phyloP scores from a whole-genome alignment of 2,329 filamentous ascomycete genomes.

The Ophiostoma angusticollis region DNA sequence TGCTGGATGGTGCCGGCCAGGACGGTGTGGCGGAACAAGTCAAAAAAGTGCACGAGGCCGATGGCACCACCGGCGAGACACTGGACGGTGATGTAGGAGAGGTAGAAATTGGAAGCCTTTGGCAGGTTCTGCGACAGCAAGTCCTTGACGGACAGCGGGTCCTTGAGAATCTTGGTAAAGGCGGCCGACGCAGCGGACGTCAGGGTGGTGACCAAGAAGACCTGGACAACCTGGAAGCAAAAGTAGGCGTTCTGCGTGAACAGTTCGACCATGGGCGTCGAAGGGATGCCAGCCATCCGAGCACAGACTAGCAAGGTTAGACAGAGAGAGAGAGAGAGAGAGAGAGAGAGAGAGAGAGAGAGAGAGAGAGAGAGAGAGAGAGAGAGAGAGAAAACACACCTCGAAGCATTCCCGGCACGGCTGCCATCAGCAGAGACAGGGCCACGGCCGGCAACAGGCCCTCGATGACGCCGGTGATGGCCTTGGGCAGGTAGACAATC shows the following conservation, averaged over 20 bases:
- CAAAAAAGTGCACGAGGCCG: conserved; percentile 59
- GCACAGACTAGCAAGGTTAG: conserved; percentile 42
- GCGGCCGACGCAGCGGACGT: conserved; percentile 59
- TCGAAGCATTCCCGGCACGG: conserved; percentile 66
- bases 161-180: conserved; percentile 39
- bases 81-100: conserved; percentile 77
- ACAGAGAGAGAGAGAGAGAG: background rate
- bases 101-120: conserved; percentile 64
- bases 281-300: conserved; percentile 57
- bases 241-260: conserved; percentile 72
- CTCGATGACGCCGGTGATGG: conserved; percentile 65
- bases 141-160: conserved; percentile 42
- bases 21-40: conserved; percentile 31
- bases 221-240: conserved; percentile 67
- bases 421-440: conserved; percentile 68
- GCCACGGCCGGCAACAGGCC: conserved; percentile 71
- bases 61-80: conserved; percentile 65
- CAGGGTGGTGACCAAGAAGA: conserved; percentile 72
- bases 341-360: no score
- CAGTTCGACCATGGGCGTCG: conserved; percentile 58
- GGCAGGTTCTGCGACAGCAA: conserved; percentile 54
- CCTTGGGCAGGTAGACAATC: conserved; percentile 54
- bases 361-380: background rate
- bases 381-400: conserved; percentile 32
- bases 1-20: conserved; percentile 63